Evolutionary conservation across 2,329 filamentous ascomycete species (phyloP).

Genomic region (Exophiala calicioides): DNA sequence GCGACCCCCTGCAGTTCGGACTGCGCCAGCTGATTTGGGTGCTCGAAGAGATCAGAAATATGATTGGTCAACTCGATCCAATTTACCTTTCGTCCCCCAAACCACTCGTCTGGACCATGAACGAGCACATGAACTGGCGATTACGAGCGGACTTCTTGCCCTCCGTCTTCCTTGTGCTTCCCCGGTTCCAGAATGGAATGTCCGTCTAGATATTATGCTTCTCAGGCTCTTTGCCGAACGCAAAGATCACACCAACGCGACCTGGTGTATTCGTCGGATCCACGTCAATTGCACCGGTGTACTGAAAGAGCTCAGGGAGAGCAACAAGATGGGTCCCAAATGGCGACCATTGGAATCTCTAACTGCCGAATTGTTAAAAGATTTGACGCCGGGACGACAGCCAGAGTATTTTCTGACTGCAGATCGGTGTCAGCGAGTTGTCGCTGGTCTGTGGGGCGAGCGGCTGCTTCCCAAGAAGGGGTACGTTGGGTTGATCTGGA

Average conservation of each 20-base stretch:
- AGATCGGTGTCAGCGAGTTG: conserved; percentile 13
- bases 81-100: not conserved
- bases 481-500: conserved; percentile 26
- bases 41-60: not conserved
- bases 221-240: conserved; percentile 21
- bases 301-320: conserved; percentile 18
- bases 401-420: conserved; percentile 8
- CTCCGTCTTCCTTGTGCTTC: conserved; percentile 24
- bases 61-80: not conserved
- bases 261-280: conserved; percentile 20
- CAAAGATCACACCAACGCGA: conserved; percentile 14
- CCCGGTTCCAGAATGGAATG: conserved; percentile 24
- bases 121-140: conserved; percentile 20
- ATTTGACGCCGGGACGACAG: conserved; percentile 1
- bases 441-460: conserved; percentile 20
- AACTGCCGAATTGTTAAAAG: conserved; percentile 4
- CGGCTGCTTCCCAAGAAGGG: conserved; percentile 19
- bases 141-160: conserved; percentile 25
- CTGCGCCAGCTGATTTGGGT: too few species aligned
- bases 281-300: conserved; percentile 11
- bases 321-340: conserved; percentile 12
- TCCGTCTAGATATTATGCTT: conserved; percentile 24
- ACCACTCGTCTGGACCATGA: conserved; percentile 20
- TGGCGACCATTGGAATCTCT: conserved; percentile 10
- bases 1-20: too few species aligned